Percentiles rank a stretch among this genome's conserved stretches.
phyloP scores from a whole-genome alignment of 2,329 filamentous ascomycete species.

The Trichoderma polysporum region DNA sequence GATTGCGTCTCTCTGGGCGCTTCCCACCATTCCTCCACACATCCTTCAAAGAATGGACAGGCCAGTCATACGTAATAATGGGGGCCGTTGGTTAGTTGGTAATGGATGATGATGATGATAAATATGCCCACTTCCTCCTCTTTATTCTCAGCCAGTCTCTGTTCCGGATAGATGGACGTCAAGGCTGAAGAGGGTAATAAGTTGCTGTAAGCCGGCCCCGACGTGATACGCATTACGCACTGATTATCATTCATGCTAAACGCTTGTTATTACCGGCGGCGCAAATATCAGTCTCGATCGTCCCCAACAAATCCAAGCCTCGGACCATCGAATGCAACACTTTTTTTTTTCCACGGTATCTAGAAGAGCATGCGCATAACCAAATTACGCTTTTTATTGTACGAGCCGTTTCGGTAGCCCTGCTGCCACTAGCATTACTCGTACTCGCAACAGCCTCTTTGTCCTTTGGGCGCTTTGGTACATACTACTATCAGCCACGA shows the following conservation, averaged over 20 bases:
- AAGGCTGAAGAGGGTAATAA: not conserved
- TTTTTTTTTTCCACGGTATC: not conserved
- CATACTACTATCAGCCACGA: not conserved
- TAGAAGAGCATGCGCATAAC: not conserved
- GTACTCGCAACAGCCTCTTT: not conserved
- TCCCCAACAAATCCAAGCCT: slow-evolving; percentile 3
- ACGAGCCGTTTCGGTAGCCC: not conserved
- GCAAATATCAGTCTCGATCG: slow-evolving; percentile 15
- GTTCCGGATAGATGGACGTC: not conserved
- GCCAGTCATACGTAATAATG: slow-evolving; percentile 15
- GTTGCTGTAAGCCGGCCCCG: not conserved
- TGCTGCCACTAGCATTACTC: slow-evolving; percentile 16
- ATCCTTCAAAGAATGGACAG: not conserved
- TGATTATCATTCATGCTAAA: slow-evolving; percentile 3
- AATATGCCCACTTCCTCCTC: slow-evolving; percentile 9
- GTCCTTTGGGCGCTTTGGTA: not conserved
- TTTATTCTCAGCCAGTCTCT: not conserved
- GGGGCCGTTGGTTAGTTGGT: not conserved
- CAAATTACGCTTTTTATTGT: not conserved
- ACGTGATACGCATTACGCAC: slow-evolving; percentile 8
- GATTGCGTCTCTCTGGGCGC: slow-evolving; percentile 5
- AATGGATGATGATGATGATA: slow-evolving; percentile 13
- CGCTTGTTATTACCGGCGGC: slow-evolving; percentile 2
- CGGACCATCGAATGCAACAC: not conserved
- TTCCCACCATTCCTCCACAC: slow-evolving; percentile 13